Conservation (phyloP, 164 flowering plant species). For the Chimonanthus salicifolius region DNA sequence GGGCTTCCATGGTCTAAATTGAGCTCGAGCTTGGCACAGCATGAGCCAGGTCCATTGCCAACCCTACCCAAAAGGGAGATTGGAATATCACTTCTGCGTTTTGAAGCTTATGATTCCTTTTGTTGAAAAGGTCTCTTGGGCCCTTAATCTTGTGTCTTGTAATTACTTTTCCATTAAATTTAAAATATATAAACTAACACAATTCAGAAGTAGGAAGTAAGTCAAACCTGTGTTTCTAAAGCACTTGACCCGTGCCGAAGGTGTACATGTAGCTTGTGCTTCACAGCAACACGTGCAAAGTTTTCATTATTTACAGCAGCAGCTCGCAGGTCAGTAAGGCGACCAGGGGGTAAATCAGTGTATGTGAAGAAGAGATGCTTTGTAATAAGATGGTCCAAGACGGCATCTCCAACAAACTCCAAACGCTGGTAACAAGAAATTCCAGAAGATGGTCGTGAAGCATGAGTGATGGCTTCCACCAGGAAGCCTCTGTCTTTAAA, state of each 20-base stretch:
- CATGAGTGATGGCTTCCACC: slow-evolving; percentile 97
- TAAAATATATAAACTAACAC: too few species aligned
- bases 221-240: slow-evolving; percentile 80
- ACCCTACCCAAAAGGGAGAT: too few species aligned
- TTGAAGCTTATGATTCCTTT: too few species aligned
- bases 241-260: slow-evolving; percentile 99
- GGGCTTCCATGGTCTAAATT: too few species aligned
- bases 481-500: slow-evolving; percentile 60
- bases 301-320: slow-evolving; percentile 99
- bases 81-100: too few species aligned
- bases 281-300: slow-evolving; percentile 96
- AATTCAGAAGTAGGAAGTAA: not conserved
- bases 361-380: slow-evolving; percentile 86
- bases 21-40: too few species aligned
- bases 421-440: slow-evolving; percentile 93
- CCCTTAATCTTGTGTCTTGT: too few species aligned
- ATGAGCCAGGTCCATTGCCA: too few species aligned
- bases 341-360: slow-evolving; percentile 94
- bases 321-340: slow-evolving; percentile 94
- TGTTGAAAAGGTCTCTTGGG: too few species aligned
- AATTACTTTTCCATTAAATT: too few species aligned
- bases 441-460: slow-evolving; percentile 96
- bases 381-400: slow-evolving; percentile 94
- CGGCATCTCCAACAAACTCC: slow-evolving; percentile 99
- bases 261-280: slow-evolving; percentile 81